Conservation (phyloP, 202 grass and related monocot species). For the Schoenoplectus triqueter region DNA sequence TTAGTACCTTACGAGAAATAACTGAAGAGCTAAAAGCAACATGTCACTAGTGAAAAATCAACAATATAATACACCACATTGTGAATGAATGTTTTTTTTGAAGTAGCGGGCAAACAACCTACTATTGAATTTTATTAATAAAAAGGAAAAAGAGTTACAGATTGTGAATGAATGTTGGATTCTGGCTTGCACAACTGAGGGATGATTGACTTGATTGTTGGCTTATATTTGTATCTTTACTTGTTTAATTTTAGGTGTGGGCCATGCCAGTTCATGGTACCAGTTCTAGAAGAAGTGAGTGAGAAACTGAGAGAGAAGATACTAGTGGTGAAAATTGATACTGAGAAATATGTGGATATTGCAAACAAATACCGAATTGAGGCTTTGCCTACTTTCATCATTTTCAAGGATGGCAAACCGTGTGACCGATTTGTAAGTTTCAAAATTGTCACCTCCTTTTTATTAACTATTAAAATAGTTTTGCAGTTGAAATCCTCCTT, state of each 20-base stretch:
- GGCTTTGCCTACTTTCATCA: slow-evolving; percentile 93
- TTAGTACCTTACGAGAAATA: not conserved
- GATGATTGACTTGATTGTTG: slow-evolving; percentile 26
- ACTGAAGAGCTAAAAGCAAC: not conserved
- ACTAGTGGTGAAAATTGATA: slow-evolving; percentile 96
- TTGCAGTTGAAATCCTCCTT: not conserved
- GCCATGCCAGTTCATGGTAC: slow-evolving; percentile 97
- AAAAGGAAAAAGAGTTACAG: too few relatives aligned
- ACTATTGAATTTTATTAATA: too few relatives aligned
- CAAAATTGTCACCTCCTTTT: not conserved
- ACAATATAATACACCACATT: not conserved
- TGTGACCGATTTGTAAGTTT: slow-evolving; percentile 89
- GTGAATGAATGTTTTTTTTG: not conserved
- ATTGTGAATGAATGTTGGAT: slow-evolving; percentile 11
- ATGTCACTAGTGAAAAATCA: not conserved
- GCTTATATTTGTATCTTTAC: slow-evolving; percentile 42
- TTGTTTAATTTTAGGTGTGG: slow-evolving; percentile 67
- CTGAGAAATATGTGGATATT: slow-evolving; percentile 89
- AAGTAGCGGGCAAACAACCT: too few relatives aligned
- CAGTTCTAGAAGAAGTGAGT: slow-evolving; percentile 86
- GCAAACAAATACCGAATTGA: slow-evolving; percentile 71
- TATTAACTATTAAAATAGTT: slow-evolving; percentile 2
- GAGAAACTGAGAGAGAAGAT: slow-evolving; percentile 82
- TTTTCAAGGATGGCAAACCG: slow-evolving; percentile 90
- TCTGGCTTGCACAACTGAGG: not conserved